Percentiles rank a stretch among this genome's conserved stretches.
Evolutionary conservation across 1,139 yeast species (phyloP).

Genomic region (Suhomyces yuchorum): DNA sequence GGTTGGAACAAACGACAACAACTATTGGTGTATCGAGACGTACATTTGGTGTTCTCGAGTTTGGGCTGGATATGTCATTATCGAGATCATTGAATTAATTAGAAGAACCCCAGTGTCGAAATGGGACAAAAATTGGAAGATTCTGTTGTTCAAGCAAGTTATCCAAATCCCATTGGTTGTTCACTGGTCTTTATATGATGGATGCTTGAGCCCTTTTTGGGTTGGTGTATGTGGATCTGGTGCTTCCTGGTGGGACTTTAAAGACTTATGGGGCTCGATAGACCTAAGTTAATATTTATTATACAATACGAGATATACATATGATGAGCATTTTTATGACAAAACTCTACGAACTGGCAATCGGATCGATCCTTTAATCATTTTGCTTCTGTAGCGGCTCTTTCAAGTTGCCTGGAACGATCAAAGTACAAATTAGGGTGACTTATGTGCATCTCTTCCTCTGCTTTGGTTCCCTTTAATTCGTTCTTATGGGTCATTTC

Average conservation of each 20-base stretch:
- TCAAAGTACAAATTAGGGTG: slow-evolving; percentile 92
- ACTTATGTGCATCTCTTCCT: slow-evolving; percentile 58
- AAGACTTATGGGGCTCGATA: slow-evolving; percentile 41
- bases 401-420: slow-evolving; percentile 56
- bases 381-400: slow-evolving; percentile 11
- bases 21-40: slow-evolving; percentile 47
- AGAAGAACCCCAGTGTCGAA: slow-evolving; percentile 43
- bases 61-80: slow-evolving; percentile 57
- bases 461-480: slow-evolving; percentile 28
- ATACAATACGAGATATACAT: not conserved
- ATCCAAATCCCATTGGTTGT: slow-evolving; percentile 58
- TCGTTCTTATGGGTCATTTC: slow-evolving; percentile 69
- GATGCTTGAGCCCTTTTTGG: slow-evolving; percentile 56
- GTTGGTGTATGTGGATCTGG: slow-evolving; percentile 52
- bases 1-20: slow-evolving; percentile 48
- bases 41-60: slow-evolving; percentile 54
- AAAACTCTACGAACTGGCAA: not conserved
- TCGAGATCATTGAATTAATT: slow-evolving; percentile 49
- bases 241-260: slow-evolving; percentile 51
- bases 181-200: slow-evolving; percentile 60
- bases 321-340: not conserved
- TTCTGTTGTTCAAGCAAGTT: slow-evolving; percentile 39
- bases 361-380: not conserved
- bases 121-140: slow-evolving; percentile 42
- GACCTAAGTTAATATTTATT: slow-evolving; percentile 24